Base-by-base conservation (phyloP, 2,329 filamentous ascomycete genomes). In the Parastagonospora nodorum region DNA sequence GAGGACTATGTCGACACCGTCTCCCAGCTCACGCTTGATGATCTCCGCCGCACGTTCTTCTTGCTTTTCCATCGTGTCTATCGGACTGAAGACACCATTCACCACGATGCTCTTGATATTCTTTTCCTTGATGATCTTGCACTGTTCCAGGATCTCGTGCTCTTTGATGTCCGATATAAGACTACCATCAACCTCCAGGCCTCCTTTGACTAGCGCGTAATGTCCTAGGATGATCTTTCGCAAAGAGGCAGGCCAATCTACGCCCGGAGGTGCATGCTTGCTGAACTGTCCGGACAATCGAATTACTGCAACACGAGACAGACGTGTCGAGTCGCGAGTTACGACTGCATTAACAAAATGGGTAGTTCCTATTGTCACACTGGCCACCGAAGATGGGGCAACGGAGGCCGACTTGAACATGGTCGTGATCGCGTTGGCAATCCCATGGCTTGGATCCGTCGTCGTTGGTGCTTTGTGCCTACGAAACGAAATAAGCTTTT, bases 51-150 rank as follows among this genome's bases (percentile, higher is more conserved):
- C 81, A 3, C 74, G 67, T 33, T 80, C 72, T 66, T 85, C 83
- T 62, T 85, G 83, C 36, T 67, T 68, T 58, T 78, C 78, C 3
- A 75, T 57, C 8, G 79, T 77, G 60, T 87, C 83, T 19, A 85
- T 81, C 0, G 83, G 82, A 8, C 80, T 82, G 67, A 83, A 85
- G 8, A 85, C 78, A 2, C 83, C 83, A 4, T 80, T 78, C 4
- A 87, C 71, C 0, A 84, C 83, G 2, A 87, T 72, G 33, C 75
- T 76, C 15, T 67, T 72, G 44, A 80, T 68, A 1, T 74, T 74
- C 16, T 75, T 74, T 32, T 74, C 71, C 59, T 75, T 76, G 57
- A 80, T 78, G 15, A 72, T 69, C 5, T 61, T 71, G 49, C 77
- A 78, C 56, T 78, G 68, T 32, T 74, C 70, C 5, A 78, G 60